Conservation (phyloP, 257 asterid species). For the Galeopsis tetrahit region DNA sequence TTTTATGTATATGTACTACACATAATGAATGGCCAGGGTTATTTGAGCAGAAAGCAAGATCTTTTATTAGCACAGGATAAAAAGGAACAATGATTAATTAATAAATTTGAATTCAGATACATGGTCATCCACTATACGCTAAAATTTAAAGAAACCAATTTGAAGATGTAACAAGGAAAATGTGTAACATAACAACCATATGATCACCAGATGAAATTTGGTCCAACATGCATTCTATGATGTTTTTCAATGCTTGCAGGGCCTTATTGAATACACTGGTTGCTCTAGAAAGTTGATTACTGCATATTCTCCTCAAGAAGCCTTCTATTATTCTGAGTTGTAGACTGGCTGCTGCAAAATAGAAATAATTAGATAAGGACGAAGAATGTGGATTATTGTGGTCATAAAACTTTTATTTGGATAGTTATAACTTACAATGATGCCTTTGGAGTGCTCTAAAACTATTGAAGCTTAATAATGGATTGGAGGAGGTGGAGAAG, state of each 20-base stretch:
- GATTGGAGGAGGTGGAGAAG: slow-evolving; percentile 61
- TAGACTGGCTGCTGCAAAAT: slow-evolving; percentile 40
- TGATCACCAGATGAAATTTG: slow-evolving; percentile 36
- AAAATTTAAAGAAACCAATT: slow-evolving; percentile 15
- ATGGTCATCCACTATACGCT: slow-evolving; percentile 27
- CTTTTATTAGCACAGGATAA: slow-evolving; percentile 22
- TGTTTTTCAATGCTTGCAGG: slow-evolving; percentile 34
- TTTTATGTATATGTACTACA: too few species aligned
- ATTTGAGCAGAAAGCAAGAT: neutral
- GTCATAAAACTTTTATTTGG: neutral
- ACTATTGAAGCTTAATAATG: slow-evolving; percentile 33
- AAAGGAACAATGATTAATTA: slow-evolving; percentile 33
- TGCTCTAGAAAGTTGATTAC: slow-evolving; percentile 4
- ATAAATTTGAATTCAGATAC: slow-evolving; percentile 35
- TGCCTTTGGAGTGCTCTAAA: slow-evolving; percentile 19
- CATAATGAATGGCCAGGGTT: neutral
- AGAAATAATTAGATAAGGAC: slow-evolving; percentile 6
- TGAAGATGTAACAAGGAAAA: slow-evolving; percentile 32
- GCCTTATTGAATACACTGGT: slow-evolving; percentile 43
- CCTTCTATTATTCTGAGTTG: slow-evolving; percentile 39
- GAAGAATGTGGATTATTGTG: neutral
- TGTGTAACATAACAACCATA: slow-evolving; percentile 36
- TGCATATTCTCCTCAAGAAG: slow-evolving; percentile 26
- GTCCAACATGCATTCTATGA: slow-evolving; percentile 34
- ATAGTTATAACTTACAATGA: slow-evolving; percentile 41